Evolutionary conservation across 116 monocot genomes (phyloP).

Genomic region (Cymodocea nodosa): DNA sequence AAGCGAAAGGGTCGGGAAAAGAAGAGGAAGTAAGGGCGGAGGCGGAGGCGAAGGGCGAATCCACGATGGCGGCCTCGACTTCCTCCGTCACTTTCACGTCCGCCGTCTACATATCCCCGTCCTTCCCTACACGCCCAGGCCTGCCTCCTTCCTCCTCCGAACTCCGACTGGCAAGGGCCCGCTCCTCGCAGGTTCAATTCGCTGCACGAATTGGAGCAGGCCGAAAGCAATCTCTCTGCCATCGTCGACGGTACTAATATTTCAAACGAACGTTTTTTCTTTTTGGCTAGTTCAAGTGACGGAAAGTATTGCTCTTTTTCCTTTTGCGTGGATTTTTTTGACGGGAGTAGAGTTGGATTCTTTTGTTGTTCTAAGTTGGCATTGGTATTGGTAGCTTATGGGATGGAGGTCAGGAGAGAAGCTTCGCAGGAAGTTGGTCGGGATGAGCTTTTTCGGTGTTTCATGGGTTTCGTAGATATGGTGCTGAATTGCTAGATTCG

Average conservation of each 20-base stretch:
- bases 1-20: not conserved
- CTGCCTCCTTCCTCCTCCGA: not conserved
- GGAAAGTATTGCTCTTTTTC: not conserved
- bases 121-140: not conserved
- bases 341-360: no score
- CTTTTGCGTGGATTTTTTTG: not conserved
- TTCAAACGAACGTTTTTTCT: not conserved
- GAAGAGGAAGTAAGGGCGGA: not conserved
- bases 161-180: not conserved
- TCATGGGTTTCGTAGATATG: no score
- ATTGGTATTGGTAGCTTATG: no score
- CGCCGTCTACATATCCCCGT: not conserved
- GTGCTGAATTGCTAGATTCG: no score
- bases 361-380: no score
- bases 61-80: not conserved
- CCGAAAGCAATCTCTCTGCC: not conserved
- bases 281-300: constrained; percentile 9
- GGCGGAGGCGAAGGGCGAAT: not conserved
- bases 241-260: not conserved
- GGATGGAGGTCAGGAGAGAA: no score
- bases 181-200: no score
- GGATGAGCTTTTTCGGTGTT: no score
- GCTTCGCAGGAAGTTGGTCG: no score
- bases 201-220: not conserved
- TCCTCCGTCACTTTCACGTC: not conserved